Conservation (phyloP, 345 rosid species). For the Euphorbia peplus region DNA sequence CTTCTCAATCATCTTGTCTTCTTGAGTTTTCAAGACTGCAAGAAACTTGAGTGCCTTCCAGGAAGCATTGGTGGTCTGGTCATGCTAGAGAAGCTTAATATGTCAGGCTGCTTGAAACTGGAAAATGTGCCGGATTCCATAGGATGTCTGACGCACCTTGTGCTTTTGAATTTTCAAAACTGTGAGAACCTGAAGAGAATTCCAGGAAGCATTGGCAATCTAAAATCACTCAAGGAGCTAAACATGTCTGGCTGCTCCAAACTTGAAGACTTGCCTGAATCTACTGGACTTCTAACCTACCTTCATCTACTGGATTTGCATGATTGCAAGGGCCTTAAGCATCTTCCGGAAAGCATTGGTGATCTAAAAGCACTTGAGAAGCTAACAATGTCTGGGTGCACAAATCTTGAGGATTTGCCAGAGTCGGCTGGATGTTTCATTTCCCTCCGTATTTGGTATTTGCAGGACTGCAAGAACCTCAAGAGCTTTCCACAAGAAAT, state of each 20-base stretch:
- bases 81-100: constrained; percentile 1
- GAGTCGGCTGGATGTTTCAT: not conserved
- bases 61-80: not conserved
- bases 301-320: constrained; percentile 7
- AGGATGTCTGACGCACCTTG: not conserved
- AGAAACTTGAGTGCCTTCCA: constrained; percentile 13
- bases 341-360: constrained; percentile 11
- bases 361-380: constrained; percentile 10
- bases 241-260: not conserved
- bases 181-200: constrained; percentile 1
- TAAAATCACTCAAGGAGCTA: not conserved
- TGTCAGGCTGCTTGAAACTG: constrained; percentile 7
- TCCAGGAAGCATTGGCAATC: not conserved
- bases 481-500: not conserved
- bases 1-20: not conserved
- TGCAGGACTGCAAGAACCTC: constrained; percentile 3
- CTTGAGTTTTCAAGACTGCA: constrained; percentile 13
- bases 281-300: not conserved
- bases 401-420: constrained; percentile 1
- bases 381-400: constrained; percentile 16
- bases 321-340: constrained; percentile 9
- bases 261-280: constrained; percentile 1
- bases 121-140: not conserved
- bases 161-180: not conserved
- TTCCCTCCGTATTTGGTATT: not conserved